Conservation (phyloP, 1,139 yeast genomes). For the Ogataea hybrid region DNA sequence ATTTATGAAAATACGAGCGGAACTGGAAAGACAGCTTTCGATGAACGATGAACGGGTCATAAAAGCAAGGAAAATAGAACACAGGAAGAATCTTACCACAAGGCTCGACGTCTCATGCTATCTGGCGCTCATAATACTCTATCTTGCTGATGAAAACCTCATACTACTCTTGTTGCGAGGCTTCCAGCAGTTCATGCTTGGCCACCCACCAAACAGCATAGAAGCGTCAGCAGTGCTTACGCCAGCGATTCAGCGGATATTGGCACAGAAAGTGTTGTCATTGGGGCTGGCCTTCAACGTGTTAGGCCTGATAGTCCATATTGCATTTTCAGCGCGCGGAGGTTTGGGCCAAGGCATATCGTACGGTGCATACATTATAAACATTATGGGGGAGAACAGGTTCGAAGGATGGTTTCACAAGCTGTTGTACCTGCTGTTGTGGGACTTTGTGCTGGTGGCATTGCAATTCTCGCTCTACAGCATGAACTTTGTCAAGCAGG, state of each 20-base stretch:
- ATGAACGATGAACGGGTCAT: conserved; percentile 28
- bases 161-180: conserved; percentile 31
- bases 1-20: conserved; percentile 8
- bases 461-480: conserved; percentile 35
- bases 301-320: conserved; percentile 28
- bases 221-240: conserved; percentile 10
- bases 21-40: conserved; percentile 19
- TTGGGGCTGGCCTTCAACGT: conserved; percentile 28
- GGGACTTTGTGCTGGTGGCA: conserved; percentile 31
- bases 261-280: conserved; percentile 24
- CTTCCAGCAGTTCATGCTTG: conserved; percentile 27
- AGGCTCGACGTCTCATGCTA: conserved; percentile 30
- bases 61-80: conserved; percentile 29
- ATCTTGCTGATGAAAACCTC: conserved; percentile 26
- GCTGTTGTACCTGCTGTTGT: conserved; percentile 29
- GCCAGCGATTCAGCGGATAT: conserved; percentile 22
- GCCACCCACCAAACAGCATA: conserved; percentile 22
- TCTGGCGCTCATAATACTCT: conserved; percentile 29
- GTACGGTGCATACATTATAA: conserved; percentile 37
- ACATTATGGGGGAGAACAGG: conserved; percentile 42
- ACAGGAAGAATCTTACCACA: conserved; percentile 22
- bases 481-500: conserved; percentile 33
- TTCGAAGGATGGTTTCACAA: conserved; percentile 34
- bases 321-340: conserved; percentile 27
- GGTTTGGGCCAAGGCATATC: conserved; percentile 20